Conservation (phyloP, 352 stramenopile species). For the Pythium phragmitis region DNA sequence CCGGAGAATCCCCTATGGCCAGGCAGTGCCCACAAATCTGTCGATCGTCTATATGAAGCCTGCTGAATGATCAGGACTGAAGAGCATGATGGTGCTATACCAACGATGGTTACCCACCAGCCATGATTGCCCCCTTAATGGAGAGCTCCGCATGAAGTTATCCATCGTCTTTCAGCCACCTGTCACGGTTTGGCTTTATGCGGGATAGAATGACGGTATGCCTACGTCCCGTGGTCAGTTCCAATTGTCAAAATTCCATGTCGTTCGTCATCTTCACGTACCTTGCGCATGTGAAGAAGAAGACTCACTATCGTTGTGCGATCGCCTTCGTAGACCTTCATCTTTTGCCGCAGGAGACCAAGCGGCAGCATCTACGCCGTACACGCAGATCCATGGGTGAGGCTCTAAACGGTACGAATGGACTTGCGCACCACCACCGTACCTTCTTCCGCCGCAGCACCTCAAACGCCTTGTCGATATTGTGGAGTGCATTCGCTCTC, state of each 20-base stretch:
- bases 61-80: too few relatives aligned
- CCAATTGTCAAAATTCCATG: background rate
- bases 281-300: conserved; percentile 14
- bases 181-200: background rate
- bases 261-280: background rate
- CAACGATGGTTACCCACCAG: too few relatives aligned
- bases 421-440: conserved; percentile 31
- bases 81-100: too few relatives aligned
- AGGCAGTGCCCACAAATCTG: too few relatives aligned
- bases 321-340: conserved; percentile 38
- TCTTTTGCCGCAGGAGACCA: conserved; percentile 25
- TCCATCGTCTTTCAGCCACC: background rate
- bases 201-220: background rate
- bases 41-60: too few relatives aligned
- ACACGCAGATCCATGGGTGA: conserved; percentile 17
- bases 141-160: too few relatives aligned
- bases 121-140: too few relatives aligned
- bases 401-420: too few relatives aligned
- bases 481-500: conserved; percentile 67
- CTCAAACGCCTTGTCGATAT: conserved; percentile 62
- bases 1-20: too few relatives aligned
- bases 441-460: conserved; percentile 72
- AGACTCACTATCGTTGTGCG: conserved; percentile 9
- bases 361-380: conserved; percentile 38
- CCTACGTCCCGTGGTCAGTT: background rate